Base-by-base conservation (phyloP, 1,139 yeast genomes). In the Meyerozyma athensensis region DNA sequence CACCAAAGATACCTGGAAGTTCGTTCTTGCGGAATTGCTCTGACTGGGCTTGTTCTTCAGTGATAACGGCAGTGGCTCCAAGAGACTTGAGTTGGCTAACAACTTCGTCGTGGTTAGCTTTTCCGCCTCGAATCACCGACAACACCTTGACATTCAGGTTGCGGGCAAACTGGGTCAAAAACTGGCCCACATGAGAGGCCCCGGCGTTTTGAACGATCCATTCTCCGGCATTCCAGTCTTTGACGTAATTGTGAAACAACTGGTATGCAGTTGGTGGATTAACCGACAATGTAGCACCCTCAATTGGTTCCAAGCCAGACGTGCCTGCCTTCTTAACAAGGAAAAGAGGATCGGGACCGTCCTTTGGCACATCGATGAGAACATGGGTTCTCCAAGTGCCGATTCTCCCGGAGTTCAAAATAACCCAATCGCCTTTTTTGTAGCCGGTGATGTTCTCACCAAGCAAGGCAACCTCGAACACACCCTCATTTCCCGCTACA, bases 401-500 rank as follows among this genome's bases (percentile, higher is more conserved):
- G 43, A 61, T 61, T 26, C 63, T 54, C 1, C 62, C 52, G 21
- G 49, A 39, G 26, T 46, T 52, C 6, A 67, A 60, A 36, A 63
- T 53, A 10, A 61, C 66, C 53, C 61, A 50, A 45, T 63, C 67
- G 4, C 66, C 67, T 10, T 43, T 48, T 17, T 42, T 35, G 42
- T 52, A 59, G 17, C 41, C 39, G 10, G 41, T 33, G 13, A 59
- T 53, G 10, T 41, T 47, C 3, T 45, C 21, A 10, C 68, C 68
- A 4, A 55, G 48, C 20, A 49, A 47, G 22, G 51, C 40, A n/a
- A 64, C 52, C 36, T 56, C 51, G 41, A 52, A 61, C 4, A 58
- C 50, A 5, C 68, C 68, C 44, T 64, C 70, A 42, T 63, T 68
- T 26, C 74, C 74, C 35, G 68, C 63, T 7, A 69, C 65, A 31